A percentile compares a stretch with the other conserved stretches of the same genome.
Evolutionary conservation across 208 protist genomes (phyloP).

Genomic region (Trypanosoma mega): DNA sequence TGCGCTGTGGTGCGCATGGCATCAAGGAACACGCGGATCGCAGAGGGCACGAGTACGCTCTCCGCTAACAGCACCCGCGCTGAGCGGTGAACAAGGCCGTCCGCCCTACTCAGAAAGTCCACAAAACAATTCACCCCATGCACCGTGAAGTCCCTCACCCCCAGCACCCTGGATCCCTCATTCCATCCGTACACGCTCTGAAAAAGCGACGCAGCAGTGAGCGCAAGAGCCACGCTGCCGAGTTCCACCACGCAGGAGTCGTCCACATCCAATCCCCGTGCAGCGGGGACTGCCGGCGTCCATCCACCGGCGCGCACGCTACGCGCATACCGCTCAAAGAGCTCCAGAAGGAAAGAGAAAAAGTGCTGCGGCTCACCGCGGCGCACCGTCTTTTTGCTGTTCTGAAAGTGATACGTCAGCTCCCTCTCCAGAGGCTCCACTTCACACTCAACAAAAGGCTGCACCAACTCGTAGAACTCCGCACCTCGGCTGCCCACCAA

Average conservation of each 20-base stretch:
- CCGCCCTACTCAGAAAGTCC: conserved; percentile 21
- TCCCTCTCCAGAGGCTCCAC: conserved; percentile 53
- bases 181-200: conserved; percentile 51
- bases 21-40: conserved; percentile 27
- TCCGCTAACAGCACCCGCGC: conserved; percentile 18
- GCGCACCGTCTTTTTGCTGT: conserved; percentile 39
- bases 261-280: background rate
- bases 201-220: conserved; percentile 43
- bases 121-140: conserved; percentile 28
- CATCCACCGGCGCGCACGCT: conserved; percentile 15
- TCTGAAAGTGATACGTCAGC: conserved; percentile 68
- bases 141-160: conserved; percentile 16
- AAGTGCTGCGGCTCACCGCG: conserved; percentile 68
- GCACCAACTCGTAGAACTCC: conserved; percentile 26
- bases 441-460: conserved; percentile 31
- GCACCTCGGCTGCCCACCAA: conserved; percentile 8
- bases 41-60: conserved; percentile 23
- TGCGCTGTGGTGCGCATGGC: conserved; percentile 24
- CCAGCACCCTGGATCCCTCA: conserved; percentile 22
- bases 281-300: background rate
- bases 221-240: conserved; percentile 18
- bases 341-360: conserved; percentile 59
- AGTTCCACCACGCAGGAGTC: conserved; percentile 5
- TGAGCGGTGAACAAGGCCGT: conserved; percentile 7
- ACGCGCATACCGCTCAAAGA: conserved; percentile 29